phyloP scores from a whole-genome alignment of 768 basidiomycete genomes.

The Leucocoprinus leucothites region DNA sequence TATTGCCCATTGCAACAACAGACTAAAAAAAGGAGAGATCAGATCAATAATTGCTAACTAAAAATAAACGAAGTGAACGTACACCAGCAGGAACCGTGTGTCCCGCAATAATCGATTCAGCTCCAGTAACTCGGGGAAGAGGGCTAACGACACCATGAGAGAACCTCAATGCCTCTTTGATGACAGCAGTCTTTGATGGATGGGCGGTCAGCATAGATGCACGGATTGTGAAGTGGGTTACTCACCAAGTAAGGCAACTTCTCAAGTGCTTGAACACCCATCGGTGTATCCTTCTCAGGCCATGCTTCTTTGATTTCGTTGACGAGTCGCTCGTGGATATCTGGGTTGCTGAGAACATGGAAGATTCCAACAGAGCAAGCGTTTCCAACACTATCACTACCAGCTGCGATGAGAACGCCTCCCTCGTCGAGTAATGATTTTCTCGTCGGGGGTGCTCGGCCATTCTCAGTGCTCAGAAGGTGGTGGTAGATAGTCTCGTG shows the following conservation, averaged over 20 bases:
- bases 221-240: not conserved
- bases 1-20: slow-evolving; percentile 37
- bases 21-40: slow-evolving; percentile 25
- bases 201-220: not conserved
- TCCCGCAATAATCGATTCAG: slow-evolving; percentile 32
- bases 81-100: slow-evolving; percentile 36
- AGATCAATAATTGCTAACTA: not conserved
- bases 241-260: slow-evolving; percentile 48
- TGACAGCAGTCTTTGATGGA: slow-evolving; percentile 39
- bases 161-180: slow-evolving; percentile 44
- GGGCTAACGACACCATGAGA: slow-evolving; percentile 35
- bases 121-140: slow-evolving; percentile 35
- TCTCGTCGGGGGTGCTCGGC: not conserved
- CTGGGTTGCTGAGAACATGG: slow-evolving; percentile 29
- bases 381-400: slow-evolving; percentile 42
- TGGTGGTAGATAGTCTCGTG: slow-evolving; percentile 36
- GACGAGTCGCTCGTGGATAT: slow-evolving; percentile 25
- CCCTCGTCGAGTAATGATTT: slow-evolving; percentile 1
- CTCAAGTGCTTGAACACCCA: slow-evolving; percentile 35
- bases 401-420: slow-evolving; percentile 23
- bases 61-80: slow-evolving; percentile 8
- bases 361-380: slow-evolving; percentile 33
- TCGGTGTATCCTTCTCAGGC: slow-evolving; percentile 32
- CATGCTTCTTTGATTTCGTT: slow-evolving; percentile 26
- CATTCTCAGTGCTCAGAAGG: slow-evolving; percentile 12